phyloP scores from a whole-genome alignment of 2,329 filamentous ascomycete genomes.

The Alternaria brassicicola region DNA sequence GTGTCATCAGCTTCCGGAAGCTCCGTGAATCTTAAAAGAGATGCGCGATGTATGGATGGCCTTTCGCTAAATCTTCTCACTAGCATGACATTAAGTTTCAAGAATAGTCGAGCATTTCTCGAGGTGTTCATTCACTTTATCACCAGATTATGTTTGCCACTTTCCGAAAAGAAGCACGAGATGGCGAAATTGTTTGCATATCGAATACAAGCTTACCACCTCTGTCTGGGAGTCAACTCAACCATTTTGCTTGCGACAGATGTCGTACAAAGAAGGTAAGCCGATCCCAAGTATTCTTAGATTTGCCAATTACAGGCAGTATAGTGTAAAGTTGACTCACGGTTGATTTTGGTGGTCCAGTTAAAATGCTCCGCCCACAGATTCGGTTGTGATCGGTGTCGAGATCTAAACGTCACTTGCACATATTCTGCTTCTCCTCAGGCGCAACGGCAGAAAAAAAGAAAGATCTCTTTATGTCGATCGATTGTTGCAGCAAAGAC shows the following conservation, averaged over 20 bases:
- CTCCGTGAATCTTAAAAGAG: background rate
- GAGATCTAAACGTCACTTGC: background rate
- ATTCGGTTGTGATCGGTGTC: background rate
- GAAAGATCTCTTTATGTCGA: background rate
- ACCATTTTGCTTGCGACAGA: background rate
- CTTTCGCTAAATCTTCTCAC: rapidly evolving
- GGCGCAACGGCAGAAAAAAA: background rate
- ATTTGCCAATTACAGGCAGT: background rate
- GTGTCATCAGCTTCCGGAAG: background rate
- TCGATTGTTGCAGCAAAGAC: background rate
- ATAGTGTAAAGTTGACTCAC: background rate
- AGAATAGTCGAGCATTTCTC: rapidly evolving
- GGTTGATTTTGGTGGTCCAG: background rate
- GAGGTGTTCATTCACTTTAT: background rate
- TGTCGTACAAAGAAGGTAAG: background rate
- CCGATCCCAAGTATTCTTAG: background rate
- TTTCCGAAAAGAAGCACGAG: background rate
- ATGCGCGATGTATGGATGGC: background rate
- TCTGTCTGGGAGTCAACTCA: background rate
- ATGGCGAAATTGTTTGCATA: background rate
- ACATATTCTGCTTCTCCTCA: background rate
- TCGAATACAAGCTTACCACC: background rate
- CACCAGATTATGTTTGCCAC: background rate
- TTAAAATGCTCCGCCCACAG: background rate
- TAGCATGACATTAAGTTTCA: background rate